Percentiles rank a stretch among this genome's conserved stretches.
phyloP scores from a whole-genome alignment of 1,284 basidiomycete species.

The Vanrija pseudolonga region DNA sequence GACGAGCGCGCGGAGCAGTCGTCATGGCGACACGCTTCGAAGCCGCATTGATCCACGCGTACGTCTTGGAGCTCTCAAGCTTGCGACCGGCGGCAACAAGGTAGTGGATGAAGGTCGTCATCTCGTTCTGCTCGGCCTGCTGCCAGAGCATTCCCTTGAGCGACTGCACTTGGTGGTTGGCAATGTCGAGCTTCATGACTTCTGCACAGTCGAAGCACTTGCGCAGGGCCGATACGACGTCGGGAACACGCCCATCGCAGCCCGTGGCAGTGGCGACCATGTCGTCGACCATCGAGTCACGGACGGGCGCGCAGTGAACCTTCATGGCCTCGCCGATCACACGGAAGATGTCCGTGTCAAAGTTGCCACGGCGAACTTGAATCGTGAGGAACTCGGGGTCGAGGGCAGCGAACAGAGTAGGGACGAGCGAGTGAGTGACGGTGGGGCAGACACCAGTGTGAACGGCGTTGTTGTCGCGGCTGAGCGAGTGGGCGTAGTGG shows the following conservation, averaged over 20 bases:
- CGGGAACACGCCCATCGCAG: conserved; percentile 50
- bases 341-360: conserved; percentile 73
- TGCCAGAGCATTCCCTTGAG: conserved; percentile 78
- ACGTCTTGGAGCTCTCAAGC: conserved; percentile 28
- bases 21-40: conserved; percentile 30
- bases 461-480: conserved; percentile 57
- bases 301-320: conserved; percentile 88
- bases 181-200: conserved; percentile 93
- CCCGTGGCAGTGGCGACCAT: conserved; percentile 66
- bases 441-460: conserved; percentile 58
- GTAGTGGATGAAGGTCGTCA: conserved; percentile 61
- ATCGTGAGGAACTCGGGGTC: conserved; percentile 66
- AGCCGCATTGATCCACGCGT: conserved; percentile 34
- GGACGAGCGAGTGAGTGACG: conserved; percentile 52
- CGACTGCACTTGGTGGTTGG: conserved; percentile 88
- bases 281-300: conserved; percentile 74
- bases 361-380: conserved; percentile 71
- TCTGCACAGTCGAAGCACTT: conserved; percentile 88
- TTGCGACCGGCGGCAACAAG: conserved; percentile 22
- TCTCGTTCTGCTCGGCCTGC: conserved; percentile 75
- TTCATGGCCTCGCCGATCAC: conserved; percentile 78
- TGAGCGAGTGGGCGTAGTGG: conserved; percentile 51
- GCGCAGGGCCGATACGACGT: conserved; percentile 70
- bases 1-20: conserved; percentile 19
- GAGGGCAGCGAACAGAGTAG: conserved; percentile 50